These are phyloP conservation scores for Scheffersomyces segobiensis DNA, from an alignment of 1,139 yeast genomes.

Conservation along the genomic window DNA sequence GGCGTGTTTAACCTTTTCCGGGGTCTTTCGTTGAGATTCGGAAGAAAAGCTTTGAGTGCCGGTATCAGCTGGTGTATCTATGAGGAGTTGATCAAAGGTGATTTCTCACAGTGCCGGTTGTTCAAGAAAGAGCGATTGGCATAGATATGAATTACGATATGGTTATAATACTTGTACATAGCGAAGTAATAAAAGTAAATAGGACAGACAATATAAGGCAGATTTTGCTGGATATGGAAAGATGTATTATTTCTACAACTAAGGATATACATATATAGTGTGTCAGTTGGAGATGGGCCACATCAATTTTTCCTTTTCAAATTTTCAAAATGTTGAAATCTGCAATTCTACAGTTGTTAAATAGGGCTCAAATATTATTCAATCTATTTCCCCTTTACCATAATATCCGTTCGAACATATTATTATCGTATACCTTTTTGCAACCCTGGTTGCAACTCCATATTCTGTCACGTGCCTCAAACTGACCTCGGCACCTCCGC, in stretches of 20 bases:
- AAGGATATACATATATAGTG: too few relatives aligned
- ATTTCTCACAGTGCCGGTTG: conserved; percentile 1
- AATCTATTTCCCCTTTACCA: background rate
- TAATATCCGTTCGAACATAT: background rate
- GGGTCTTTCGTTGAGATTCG: conserved; percentile 78
- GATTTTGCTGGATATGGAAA: background rate
- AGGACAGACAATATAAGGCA: background rate
- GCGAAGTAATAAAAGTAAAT: background rate
- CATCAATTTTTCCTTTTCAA: too few relatives aligned
- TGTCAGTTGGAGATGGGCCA: too few relatives aligned
- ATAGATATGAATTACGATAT: background rate
- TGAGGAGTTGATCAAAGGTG: conserved; percentile 70
- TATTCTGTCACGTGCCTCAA: background rate
- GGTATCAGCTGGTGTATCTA: conserved; percentile 97
- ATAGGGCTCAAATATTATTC: background rate
- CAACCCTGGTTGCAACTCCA: background rate
- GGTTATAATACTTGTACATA: background rate
- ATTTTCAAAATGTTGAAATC: background rate
- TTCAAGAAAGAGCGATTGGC: background rate
- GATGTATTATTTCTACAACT: too few relatives aligned
- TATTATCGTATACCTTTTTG: background rate
- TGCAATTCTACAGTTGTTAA: background rate
- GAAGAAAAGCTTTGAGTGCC: conserved; percentile 86
- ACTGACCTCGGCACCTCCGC: background rate
- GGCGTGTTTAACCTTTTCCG: conserved; percentile 68